Evolutionary conservation across 2,329 filamentous ascomycete species (phyloP), one percentile per base, ranked within the genome.

Genomic region (Graphium sp.): DNA sequence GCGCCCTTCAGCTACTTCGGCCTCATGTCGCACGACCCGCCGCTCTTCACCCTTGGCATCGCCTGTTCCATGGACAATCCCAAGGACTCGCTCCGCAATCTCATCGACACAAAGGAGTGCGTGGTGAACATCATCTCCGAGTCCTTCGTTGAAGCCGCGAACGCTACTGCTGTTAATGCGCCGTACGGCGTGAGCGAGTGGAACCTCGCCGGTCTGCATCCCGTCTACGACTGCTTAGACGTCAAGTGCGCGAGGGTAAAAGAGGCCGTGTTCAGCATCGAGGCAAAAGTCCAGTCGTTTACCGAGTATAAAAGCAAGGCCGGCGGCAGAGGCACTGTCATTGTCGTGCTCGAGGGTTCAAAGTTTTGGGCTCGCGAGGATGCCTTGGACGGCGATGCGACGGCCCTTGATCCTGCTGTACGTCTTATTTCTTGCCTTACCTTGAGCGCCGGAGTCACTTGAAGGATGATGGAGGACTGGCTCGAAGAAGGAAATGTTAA

Each of bases 301-400:
- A 74, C 55, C 42, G 83, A 93, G 52, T 92, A 82, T 53, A 75
- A 87, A 49, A 81, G 74, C 48, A 62, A 64, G 29, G 60, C 60
- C 0, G 83, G 80, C 3, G 76, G 74, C 54, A 84, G 74, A 58
- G 76, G 76, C 1, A 72, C 76, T 1, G 74, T 77, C 4, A 44
- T 93, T 36, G 77, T 68, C 2, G 65, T 92, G 19, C 60, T 94
- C 9, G 83, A 94, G 54, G 87, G 83, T 0, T 74, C 79, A 19
- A 63, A 75, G 17, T 93, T 94, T 46, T 94, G 85, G 83, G 83
- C 74, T 2, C 58, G 85, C 30, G 82, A 91, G 47, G 87, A 94
- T 53, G 84, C 84, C 3, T 57, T 93, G 35, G 81, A 92, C 41
- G 70, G 80, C 45, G 74, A 83, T 7, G 66, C 60, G 43, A 82